phyloP scores from a whole-genome alignment of 768 basidiomycete genomes.

The Lentinula sp. region DNA sequence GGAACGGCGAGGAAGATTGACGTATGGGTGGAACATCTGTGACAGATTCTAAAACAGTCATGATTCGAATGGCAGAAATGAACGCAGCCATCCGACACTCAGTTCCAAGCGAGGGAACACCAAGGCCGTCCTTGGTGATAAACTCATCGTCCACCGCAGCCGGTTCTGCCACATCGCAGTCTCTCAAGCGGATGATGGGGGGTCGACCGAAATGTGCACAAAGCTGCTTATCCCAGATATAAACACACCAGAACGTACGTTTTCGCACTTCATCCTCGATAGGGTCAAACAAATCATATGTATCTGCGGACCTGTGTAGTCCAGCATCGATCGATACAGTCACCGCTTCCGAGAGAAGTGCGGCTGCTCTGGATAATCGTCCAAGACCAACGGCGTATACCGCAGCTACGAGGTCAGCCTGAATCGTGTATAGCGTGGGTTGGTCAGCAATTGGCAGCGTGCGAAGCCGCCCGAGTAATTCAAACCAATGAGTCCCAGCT shows the following conservation, averaged over 20 bases:
- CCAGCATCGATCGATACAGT: constrained; percentile 88
- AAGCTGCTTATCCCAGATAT: constrained; percentile 94
- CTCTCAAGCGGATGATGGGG: constrained; percentile 77
- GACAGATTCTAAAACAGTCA: constrained; percentile 85
- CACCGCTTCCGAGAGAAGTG: constrained; percentile 79
- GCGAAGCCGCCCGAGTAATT: constrained; percentile 79
- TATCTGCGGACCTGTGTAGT: constrained; percentile 80
- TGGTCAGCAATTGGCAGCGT: constrained; percentile 85
- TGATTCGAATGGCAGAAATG: constrained; percentile 66
- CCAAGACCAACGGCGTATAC: constrained; percentile 91
- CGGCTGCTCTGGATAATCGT: constrained; percentile 80
- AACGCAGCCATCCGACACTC: constrained; percentile 81
- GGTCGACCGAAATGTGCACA: constrained; percentile 86
- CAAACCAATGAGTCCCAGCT: constrained; percentile 89
- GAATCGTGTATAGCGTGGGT: constrained; percentile 88
- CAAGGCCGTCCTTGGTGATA: constrained; percentile 69
- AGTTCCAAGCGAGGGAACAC: constrained; percentile 60
- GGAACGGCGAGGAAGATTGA: constrained; percentile 70
- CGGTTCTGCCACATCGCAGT: constrained; percentile 90
- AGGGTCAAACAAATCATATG: constrained; percentile 81
- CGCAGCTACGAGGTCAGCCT: constrained; percentile 86
- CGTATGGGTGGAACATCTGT: constrained; percentile 75
- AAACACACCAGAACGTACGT: constrained; percentile 95
- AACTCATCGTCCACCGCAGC: constrained; percentile 84
- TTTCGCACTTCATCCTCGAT: constrained; percentile 91